Evolutionary conservation across 106 monocot species (phyloP), one percentile per base, ranked within the genome.

Genomic region (Iris macrosiphon): DNA sequence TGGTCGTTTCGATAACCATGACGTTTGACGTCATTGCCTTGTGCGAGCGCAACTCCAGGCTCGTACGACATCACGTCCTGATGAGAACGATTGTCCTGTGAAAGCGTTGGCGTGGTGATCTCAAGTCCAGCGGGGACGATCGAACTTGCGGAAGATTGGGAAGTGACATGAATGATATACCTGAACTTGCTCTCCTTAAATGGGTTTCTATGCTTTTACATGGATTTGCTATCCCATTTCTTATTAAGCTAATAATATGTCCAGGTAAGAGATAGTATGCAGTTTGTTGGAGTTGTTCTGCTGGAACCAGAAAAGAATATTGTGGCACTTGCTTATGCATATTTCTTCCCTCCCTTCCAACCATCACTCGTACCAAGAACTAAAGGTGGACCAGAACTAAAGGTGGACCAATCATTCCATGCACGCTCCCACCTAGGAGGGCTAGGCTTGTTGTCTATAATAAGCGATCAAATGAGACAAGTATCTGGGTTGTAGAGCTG

Each of bases 271-370:
- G 96, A 98, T 63, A 80, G 96, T 67, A 90, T 98, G 96, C 73
- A 89, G 10, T 98, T 98, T 86, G 67, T 90, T 44, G 96, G 90
- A 70, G 96, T 73, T 22, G 96, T 90, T 58, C 70, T 98, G 26
- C 29, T 86, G 68, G 96, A 98, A 40, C 90, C 89, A 44, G 96
- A 90, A 25, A 98, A 98, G 35, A 68, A 44, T 39, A 66, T 98
- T 55, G 96, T 98, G 32, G 96, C 96, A 22, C 70, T 98, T 39
- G 96, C 96, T 34, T 86, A 98, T 78, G 96, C 96, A 20, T 98
- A 96, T 56, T 98, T 90, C 44, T 98, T 98, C 55, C 96, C 96
- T 22, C 96, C 96, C 48, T 98, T 98, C 65, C 96, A 98, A 70
- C 86, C 96, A 60, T 96, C 96, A 26, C 57, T 96, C 19, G 64